These are phyloP conservation scores for Asterella californica DNA, from an alignment of 225 moss, liverwort and hornwort species.

Conservation along the genomic window DNA sequence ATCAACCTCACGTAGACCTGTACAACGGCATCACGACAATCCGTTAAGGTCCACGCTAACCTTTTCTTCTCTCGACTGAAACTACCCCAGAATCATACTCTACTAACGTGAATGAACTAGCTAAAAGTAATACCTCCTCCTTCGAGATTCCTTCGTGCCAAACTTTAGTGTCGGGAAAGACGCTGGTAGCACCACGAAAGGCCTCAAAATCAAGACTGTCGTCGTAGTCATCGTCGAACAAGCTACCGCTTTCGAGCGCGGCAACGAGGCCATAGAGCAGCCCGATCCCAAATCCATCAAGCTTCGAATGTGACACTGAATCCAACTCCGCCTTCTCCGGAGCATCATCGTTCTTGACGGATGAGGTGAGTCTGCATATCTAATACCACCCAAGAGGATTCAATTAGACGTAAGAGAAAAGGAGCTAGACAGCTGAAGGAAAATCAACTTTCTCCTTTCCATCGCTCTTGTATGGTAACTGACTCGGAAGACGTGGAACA, in stretches of 20 bases:
- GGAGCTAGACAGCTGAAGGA: no score
- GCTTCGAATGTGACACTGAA: no score
- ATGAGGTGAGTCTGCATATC: not conserved
- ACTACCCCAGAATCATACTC: no score
- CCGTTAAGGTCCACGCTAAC: no score
- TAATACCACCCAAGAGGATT: not conserved
- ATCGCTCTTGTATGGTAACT: not conserved
- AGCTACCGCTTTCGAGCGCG: not conserved
- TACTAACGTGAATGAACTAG: not conserved
- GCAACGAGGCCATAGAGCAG: not conserved
- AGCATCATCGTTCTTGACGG: not conserved
- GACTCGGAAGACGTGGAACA: no score
- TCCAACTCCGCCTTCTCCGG: not conserved
- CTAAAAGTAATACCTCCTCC: not conserved
- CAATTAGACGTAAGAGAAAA: not conserved
- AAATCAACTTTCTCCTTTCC: not conserved
- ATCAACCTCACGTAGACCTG: slow-evolving; percentile 9
- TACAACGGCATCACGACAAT: not conserved
- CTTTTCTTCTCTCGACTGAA: not conserved
- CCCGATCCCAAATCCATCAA: not conserved
- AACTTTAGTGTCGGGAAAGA: not conserved
- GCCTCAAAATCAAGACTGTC: not conserved
- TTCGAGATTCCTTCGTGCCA: not conserved
- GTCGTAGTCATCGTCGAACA: not conserved
- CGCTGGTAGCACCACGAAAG: no score